Base-by-base conservation (phyloP, 2,329 filamentous ascomycete genomes). In the Cercospora sp. region DNA sequence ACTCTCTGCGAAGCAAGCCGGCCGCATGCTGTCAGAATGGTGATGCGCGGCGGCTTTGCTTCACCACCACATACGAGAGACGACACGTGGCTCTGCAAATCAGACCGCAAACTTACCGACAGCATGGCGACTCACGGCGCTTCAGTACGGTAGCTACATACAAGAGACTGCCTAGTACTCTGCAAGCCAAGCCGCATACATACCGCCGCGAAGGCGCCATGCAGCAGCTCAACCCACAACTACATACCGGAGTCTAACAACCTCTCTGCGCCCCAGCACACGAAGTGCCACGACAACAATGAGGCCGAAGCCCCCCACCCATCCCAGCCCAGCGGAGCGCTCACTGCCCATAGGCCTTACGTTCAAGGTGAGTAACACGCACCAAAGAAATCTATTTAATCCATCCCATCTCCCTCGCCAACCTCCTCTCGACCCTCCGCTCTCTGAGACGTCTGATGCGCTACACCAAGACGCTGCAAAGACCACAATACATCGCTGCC, bases 281-380 rank as follows among this genome's bases (percentile, higher is more conserved):
- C 4, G 5, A 53, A 53, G 20, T 26, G 48, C 48, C 48, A 26
- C 48, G 48, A 53, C 48, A 53, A 16, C 48, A 53, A 53, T 53
- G 48, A 53, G 48, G 48, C 48, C 48, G 48, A 53, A 53, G 48
- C 48, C 48, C 48, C 48, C 48, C 48, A 28, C 48, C 48, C 48
- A 53, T 53, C 48, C 48, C 48, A 53, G 48, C 48, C 48, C 48
- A 53, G 48, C 48, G 48, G 48, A 53, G 48, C 48, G 48, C 5
- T 53, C 48, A 53, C 48, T 53, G 48, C 48, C 48, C 48, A 53
- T 53, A 53, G 48, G 48, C 48, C 48, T 53, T 53, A 53, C 23
- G 48, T 53, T 53, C 48, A 53, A 53, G 48, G 48, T 53, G 23
- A 28, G 48, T 53, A 53, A 53, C 48, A 51, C 45, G 3, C 8